These are phyloP conservation scores for Ceratocystis colombiana DNA, from an alignment of 2,329 filamentous ascomycete genomes.

Conservation along the genomic window DNA sequence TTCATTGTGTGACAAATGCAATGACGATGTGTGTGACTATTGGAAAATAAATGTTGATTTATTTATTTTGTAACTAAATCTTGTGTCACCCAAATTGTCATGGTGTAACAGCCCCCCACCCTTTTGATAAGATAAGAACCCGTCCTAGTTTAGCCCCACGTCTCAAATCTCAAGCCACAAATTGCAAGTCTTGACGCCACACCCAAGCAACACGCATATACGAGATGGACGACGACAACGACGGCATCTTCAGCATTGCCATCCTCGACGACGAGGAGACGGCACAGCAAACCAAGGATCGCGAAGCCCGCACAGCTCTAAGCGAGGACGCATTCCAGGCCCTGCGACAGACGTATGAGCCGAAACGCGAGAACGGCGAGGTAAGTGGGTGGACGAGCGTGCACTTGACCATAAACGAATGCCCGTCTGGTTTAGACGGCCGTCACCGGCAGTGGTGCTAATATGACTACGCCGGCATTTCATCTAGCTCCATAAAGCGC, in stretches of 20 bases:
- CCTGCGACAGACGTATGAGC: slow-evolving; percentile 38
- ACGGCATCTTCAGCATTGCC: slow-evolving; percentile 32
- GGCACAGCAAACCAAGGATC: slow-evolving; percentile 29
- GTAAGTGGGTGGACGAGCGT: slow-evolving; percentile 32
- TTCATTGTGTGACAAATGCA: slow-evolving; percentile 24
- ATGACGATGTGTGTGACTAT: neutral
- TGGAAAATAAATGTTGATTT: neutral
- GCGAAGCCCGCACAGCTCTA: slow-evolving; percentile 35
- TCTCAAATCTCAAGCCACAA: no score
- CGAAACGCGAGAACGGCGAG: slow-evolving; percentile 47
- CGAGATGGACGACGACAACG: slow-evolving; percentile 29
- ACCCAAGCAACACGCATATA: neutral
- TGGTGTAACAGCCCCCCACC: neutral
- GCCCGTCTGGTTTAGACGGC: no score
- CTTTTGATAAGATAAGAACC: slow-evolving; percentile 18
- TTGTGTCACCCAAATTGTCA: neutral
- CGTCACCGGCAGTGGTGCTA: no score
- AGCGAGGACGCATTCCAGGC: slow-evolving; percentile 42
- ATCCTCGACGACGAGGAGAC: slow-evolving; percentile 33
- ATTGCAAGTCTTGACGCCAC: no score
- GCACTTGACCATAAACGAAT: neutral
- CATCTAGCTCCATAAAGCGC: slow-evolving; percentile 10
- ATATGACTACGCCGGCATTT: no score
- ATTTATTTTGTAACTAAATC: neutral
- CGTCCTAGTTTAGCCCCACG: neutral